A percentile compares a stretch with the other conserved stretches of the same genome.
These are phyloP conservation scores for Penicillium ucsense DNA, from an alignment of 495 filamentous ascomycete genomes.

Conservation along the genomic window DNA sequence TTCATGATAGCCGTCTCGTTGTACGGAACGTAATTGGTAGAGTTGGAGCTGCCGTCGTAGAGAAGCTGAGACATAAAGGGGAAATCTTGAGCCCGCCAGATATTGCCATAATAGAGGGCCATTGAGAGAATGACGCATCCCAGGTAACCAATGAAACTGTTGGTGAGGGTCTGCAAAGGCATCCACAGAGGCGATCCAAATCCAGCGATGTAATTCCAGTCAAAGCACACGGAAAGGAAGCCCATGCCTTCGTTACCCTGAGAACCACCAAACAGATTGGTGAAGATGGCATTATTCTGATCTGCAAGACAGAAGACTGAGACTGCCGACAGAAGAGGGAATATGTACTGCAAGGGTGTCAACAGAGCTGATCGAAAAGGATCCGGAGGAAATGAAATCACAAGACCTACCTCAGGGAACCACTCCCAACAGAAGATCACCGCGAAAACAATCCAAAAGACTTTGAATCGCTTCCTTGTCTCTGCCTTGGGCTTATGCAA, in stretches of 20 bases:
- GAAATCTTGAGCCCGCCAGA: constrained; percentile 35
- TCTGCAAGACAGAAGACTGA: constrained; percentile 41
- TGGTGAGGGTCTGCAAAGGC: constrained; percentile 24
- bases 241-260: constrained; percentile 38
- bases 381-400: too few relatives aligned
- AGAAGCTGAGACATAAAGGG: constrained; percentile 38
- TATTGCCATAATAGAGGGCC: constrained; percentile 36
- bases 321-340: constrained; percentile 37
- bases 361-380: not conserved
- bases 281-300: constrained; percentile 24
- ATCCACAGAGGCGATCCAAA: constrained; percentile 18
- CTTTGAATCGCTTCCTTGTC: constrained; percentile 5
- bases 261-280: constrained; percentile 44
- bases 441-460: constrained; percentile 7
- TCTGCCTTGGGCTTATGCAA: constrained; percentile 7
- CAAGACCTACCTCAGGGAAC: constrained; percentile 28
- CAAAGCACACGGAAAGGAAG: constrained; percentile 26
- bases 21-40: constrained; percentile 3
- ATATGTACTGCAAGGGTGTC: constrained; percentile 19
- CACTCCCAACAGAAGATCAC: constrained; percentile 35
- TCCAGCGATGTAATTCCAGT: constrained; percentile 40
- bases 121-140: constrained; percentile 30
- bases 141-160: constrained; percentile 32
- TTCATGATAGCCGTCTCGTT: constrained; percentile 24
- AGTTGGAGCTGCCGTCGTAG: constrained; percentile 16